Base-by-base conservation (phyloP, 2,329 filamentous ascomycete genomes). In the Dichotomopilus funicola region DNA sequence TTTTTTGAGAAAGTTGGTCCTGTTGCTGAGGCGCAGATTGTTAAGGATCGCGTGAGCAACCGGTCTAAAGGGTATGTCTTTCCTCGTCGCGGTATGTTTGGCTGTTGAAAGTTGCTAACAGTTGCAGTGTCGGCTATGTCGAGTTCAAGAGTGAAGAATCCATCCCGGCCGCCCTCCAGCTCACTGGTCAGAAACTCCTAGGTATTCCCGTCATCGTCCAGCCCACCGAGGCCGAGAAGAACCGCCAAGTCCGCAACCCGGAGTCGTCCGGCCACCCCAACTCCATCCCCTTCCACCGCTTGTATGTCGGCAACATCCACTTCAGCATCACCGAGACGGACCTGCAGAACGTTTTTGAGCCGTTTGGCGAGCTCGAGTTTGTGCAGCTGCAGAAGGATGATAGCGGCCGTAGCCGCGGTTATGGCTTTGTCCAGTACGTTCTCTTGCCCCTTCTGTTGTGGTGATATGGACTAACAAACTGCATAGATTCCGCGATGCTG, bases 291-390 rank as follows among this genome's bases (percentile, higher is more conserved):
- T 97, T 97, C 78, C 94, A 99, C 75, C 89, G 95, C 64, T 87
- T 99, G 58, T 99, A 97, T 72, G 92, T 99, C 64, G 94, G 94
- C 73, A 99, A 99, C 71, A 97, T 99, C 65, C 94, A 99, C 77
- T 99, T 99, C 81, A 96, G 91, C 71, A 95, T 99, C 71, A 96
- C 91, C 69, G 94, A 99, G 75, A 85, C 87, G 71, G 95, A 99
- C 74, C 78, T 99, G 63, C 87, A 92, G 78, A 91, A 92, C 70
- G 91, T 99, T 59, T 99, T 99, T 72, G 90, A 95, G 75, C 92
- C 94, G 1, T 99, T 96, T 73, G 94, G 94, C 65, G 91, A 96
- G 75, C 86, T 99, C 56, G 94, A 97, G 71, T 96, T 96, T 72
- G 91, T 96, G 57, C 91, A 96, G 70, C 80, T 99, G 56, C 95